Percentiles rank a stretch among this genome's conserved stretches.
phyloP scores from a whole-genome alignment of 2,329 filamentous ascomycete species.

The Phialophora tarda region DNA sequence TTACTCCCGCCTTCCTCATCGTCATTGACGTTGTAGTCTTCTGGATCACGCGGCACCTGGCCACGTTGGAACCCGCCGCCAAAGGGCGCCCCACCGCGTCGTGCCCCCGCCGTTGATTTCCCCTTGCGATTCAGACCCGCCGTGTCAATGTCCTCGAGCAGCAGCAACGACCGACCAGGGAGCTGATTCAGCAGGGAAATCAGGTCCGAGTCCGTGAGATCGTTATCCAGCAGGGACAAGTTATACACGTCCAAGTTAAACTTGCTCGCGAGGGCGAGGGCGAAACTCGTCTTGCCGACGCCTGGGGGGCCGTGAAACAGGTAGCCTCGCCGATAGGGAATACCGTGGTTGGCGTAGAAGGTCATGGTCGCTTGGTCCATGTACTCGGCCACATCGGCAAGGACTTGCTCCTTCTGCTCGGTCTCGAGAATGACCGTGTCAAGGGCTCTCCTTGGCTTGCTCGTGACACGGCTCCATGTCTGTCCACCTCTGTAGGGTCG shows the following conservation, averaged over 20 bases:
- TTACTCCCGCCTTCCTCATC: constrained; percentile 30
- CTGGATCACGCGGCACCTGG: constrained; percentile 2
- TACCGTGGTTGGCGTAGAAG: constrained; percentile 53
- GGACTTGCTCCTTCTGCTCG: constrained; percentile 33
- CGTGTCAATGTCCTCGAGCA: constrained; percentile 73
- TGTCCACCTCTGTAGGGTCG: constrained; percentile 35
- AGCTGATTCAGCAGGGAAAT: constrained; percentile 65
- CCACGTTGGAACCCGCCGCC: not conserved
- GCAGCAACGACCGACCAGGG: constrained; percentile 68
- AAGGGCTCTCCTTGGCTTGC: constrained; percentile 35
- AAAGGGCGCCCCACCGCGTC: not conserved
- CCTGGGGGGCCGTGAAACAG: constrained; percentile 78
- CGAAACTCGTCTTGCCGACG: constrained; percentile 74
- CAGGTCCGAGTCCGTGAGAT: constrained; percentile 68
- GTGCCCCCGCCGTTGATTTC: constrained; percentile 22
- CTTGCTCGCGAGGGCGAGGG: constrained; percentile 68
- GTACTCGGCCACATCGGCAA: constrained; percentile 38
- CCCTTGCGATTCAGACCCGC: constrained; percentile 57
- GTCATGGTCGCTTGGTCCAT: constrained; percentile 38
- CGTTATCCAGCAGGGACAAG: constrained; percentile 65
- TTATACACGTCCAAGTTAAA: constrained; percentile 72
- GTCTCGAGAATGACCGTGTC: constrained; percentile 38
- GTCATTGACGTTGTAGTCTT: constrained; percentile 30
- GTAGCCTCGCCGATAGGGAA: constrained; percentile 77
- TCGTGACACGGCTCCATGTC: constrained; percentile 38